Evolutionary conservation across 768 basidiomycete species (phyloP), one percentile per base, ranked within the genome.

Genomic region (Boletus reticuloceps): DNA sequence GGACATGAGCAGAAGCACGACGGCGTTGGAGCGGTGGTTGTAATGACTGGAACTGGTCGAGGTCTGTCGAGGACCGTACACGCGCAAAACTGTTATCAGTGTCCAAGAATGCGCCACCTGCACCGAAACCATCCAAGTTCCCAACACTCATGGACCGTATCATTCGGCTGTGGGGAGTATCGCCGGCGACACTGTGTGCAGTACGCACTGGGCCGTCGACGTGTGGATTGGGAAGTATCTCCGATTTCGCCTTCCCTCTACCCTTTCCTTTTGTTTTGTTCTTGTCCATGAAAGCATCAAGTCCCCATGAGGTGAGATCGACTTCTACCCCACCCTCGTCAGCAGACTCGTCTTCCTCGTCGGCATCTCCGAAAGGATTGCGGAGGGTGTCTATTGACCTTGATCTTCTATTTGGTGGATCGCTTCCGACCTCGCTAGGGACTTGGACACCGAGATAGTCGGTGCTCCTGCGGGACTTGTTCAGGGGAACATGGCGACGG

Each of bases 231-330:
- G 80, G 80, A 16, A 82, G 65, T 13, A 67, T 60, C 38, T 65
- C 67, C 50, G 73, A 68, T 55, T 67, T 74, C n/a, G 69, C 61
- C 51, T 72, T 77, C 17, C 64, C 67, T 51, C 75, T 78, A 6
- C 67, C 67, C 66, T 70, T 81, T 17, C 64, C 64, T 53, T 69
- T 73, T 29, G 69, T 68, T 72, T 85, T 88, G 60, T 87, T 83
- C 61, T 88, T 87, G 1, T 83, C 79, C 57, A 90, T 83, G 71
- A 91, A 84, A 7, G 83, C 80, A 55, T 91, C 87, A 25, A 94
- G 76, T 4, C 91, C 91, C 91, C 89, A 94, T 17, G 89, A 91
- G 4, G 86, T 78, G 54, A 93, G 75, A 70, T 91, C 90, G 27
- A 91, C 87, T 64, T 92, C 91, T 32, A 80, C 78, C 41, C 77